These are phyloP conservation scores for Paraphaeosphaeria minitans DNA, from an alignment of 2,329 filamentous ascomycete genomes.

Conservation along the genomic window DNA sequence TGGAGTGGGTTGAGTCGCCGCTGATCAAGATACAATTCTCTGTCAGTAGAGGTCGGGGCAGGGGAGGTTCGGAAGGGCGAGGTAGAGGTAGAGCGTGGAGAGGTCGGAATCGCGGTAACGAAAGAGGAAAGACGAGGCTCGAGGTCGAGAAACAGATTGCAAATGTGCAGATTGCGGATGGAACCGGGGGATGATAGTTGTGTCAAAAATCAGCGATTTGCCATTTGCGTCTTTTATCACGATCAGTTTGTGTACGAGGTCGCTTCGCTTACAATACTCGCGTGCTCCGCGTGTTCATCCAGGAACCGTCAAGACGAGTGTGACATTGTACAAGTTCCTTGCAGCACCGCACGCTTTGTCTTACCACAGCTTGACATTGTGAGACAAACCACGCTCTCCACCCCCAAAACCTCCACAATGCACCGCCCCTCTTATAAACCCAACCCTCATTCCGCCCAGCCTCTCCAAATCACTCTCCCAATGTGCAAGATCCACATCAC, in stretches of 20 bases:
- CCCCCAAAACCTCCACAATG: not conserved
- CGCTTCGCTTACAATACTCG: not conserved
- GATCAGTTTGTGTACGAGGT: not conserved
- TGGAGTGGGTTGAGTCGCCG: slow-evolving; percentile 70
- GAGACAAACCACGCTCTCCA: not conserved
- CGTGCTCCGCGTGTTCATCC: not conserved
- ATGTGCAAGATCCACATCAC: slow-evolving; percentile 7
- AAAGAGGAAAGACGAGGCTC: slow-evolving; percentile 15
- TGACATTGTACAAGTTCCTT: not conserved
- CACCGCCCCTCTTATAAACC: not conserved
- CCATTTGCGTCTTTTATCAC: not conserved
- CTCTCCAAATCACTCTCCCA: not conserved
- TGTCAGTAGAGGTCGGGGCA: slow-evolving; percentile 38
- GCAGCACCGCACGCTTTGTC: not conserved
- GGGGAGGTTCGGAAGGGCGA: slow-evolving; percentile 21
- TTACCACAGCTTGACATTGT: not conserved
- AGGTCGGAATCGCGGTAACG: slow-evolving; percentile 16
- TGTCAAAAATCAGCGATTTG: not conserved
- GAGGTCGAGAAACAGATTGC: slow-evolving; percentile 15
- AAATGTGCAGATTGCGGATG: not conserved
- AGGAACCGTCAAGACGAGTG: not conserved
- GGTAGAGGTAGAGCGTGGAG: slow-evolving; percentile 20
- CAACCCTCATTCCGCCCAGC: not conserved
- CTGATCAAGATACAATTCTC: slow-evolving; percentile 43
- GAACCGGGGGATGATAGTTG: not conserved